phyloP scores from a whole-genome alignment of 176 grass and related monocot genomes.

The Musa troglodytarum region DNA sequence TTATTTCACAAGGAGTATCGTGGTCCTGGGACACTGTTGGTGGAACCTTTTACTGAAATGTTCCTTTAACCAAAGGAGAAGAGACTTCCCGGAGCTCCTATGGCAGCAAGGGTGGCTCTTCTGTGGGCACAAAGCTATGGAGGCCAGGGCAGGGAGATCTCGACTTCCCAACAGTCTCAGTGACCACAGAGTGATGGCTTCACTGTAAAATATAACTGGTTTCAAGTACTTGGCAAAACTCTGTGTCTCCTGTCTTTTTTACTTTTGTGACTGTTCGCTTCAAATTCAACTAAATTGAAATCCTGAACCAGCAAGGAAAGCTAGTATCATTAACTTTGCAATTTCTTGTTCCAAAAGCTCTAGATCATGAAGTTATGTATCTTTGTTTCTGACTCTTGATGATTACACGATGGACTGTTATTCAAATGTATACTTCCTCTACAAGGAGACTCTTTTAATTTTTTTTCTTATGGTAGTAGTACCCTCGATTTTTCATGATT shows the following conservation, averaged over 20 bases:
- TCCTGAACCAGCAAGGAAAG: background rate
- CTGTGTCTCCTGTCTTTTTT: background rate
- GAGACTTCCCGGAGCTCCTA: slow-evolving; percentile 51
- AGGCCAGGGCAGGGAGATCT: slow-evolving; percentile 76
- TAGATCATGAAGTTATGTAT: background rate
- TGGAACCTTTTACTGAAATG: slow-evolving; percentile 86
- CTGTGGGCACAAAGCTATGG: slow-evolving; percentile 78
- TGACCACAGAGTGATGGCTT: background rate
- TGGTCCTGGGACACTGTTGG: slow-evolving; percentile 67
- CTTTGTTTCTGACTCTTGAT: background rate
- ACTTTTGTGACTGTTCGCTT: background rate
- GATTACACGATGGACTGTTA: background rate
- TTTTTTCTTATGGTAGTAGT: background rate
- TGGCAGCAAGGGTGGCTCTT: slow-evolving; percentile 59
- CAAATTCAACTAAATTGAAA: background rate
- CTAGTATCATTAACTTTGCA: background rate
- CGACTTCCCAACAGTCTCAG: slow-evolving; percentile 21
- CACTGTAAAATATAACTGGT: background rate
- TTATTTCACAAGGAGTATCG: slow-evolving; percentile 62
- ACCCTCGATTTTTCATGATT: background rate
- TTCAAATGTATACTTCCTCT: background rate
- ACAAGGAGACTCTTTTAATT: background rate
- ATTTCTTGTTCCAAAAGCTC: background rate
- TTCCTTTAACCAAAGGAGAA: slow-evolving; percentile 48
- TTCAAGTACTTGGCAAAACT: background rate